phyloP scores from a whole-genome alignment of 805 yeast species.

The Pichia manshurica region DNA sequence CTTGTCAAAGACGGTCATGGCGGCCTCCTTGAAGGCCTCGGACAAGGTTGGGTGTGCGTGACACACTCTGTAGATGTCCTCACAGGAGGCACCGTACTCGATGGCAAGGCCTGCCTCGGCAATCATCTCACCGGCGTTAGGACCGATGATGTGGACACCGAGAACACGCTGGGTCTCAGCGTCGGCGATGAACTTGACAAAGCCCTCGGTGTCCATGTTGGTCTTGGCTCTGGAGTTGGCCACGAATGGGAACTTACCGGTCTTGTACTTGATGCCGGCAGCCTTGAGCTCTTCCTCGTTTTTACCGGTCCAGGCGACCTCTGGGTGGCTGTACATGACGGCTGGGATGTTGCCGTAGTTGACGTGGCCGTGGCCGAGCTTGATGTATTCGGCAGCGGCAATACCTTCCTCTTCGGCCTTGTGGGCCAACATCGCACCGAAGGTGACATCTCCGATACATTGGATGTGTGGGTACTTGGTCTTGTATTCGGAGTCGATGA shows the following conservation, averaged over 20 bases:
- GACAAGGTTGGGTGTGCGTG: slow-evolving; percentile 98
- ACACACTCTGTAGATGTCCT: slow-evolving; percentile 94
- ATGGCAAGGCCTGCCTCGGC: slow-evolving; percentile 97
- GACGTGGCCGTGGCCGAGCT: slow-evolving; percentile 93
- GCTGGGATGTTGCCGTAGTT: slow-evolving; percentile 97
- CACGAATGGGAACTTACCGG: slow-evolving; percentile 97
- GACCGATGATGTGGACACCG: slow-evolving; percentile 96
- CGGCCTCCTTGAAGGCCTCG: slow-evolving; percentile 98
- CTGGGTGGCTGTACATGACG: slow-evolving; percentile 99
- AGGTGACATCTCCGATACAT: slow-evolving; percentile 97
- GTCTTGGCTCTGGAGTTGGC: slow-evolving; percentile 99
- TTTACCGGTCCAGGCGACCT: slow-evolving; percentile 99
- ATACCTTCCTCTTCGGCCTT: slow-evolving; percentile 99
- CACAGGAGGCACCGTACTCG: slow-evolving; percentile 98
- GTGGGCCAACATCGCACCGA: slow-evolving; percentile 99
- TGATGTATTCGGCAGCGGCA: slow-evolving; percentile 94
- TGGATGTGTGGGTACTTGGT: slow-evolving; percentile 90
- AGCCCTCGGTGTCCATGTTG: slow-evolving; percentile 93
- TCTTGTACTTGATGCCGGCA: slow-evolving; percentile 84
- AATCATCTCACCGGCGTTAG: slow-evolving; percentile 99
- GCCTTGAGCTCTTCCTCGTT: slow-evolving; percentile 54
- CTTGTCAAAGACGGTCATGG: slow-evolving; percentile 84
- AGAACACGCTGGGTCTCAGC: slow-evolving; percentile 94
- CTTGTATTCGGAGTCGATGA: slow-evolving; percentile 89
- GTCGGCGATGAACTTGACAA: slow-evolving; percentile 92